Base-by-base conservation (phyloP, 106 monocot species). In the Acanthochlamys bracteata region DNA sequence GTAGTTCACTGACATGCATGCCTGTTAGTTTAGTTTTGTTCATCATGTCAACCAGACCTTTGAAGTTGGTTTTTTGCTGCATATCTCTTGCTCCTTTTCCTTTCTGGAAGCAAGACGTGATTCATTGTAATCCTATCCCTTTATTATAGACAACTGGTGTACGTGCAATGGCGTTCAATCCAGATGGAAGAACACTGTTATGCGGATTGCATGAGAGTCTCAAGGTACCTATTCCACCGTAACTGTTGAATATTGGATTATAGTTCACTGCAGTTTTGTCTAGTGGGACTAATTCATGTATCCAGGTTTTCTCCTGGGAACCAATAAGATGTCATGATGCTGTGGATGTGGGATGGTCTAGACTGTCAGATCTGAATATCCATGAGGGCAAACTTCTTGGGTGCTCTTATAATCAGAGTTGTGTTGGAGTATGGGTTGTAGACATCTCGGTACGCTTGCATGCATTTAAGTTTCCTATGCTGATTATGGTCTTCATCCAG, bases 281-380 rank as follows among this genome's bases (percentile, higher is more conserved):
- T 17, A 52, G 45, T 43, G 42, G 21, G 33, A 23, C 63, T 68
- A 7, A 56, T 26, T 17, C 11, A 60, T 57, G 39, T 58, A 11
- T 60, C 15, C 47, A 96, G 96, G 80, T 90, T 65, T 78, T 84
- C 66, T 96, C 96, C 42, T 96, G 96, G 96, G 96, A 96, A 61
- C 96, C 96, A 78, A 65, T 96, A 59, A 78, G 77, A 83, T 82
- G 86, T 55, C 82, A 88, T 71, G 96, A 96, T 72, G 24, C 96
- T 53, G 85, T 96, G 69, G 96, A 96, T 73, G 96, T 96, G 20
- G 96, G 96, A 49, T 96, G 96, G 96, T 96, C 96, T 24, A 90
- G 78, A 78, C 70, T 96, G 49, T 82, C 85, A 64, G 96, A 96
- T 80, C 57, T 96, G 27, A 96, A 96, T 41, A 76, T 91, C 56